These are phyloP conservation scores for Tolypocladium pustulatum DNA, from an alignment of 2,329 filamentous ascomycete species.

Conservation along the genomic window DNA sequence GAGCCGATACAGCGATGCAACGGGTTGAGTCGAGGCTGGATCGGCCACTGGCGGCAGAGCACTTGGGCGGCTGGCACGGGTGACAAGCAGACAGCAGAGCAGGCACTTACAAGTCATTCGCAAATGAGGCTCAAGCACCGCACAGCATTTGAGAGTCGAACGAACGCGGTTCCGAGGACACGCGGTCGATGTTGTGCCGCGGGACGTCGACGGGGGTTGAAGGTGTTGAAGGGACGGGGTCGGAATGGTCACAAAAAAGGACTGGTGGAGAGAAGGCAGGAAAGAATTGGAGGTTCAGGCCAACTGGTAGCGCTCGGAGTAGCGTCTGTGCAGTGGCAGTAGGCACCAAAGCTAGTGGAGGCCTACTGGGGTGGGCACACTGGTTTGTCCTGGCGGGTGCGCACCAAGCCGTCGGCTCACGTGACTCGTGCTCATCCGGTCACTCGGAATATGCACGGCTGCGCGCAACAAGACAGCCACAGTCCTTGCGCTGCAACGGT, in stretches of 20 bases:
- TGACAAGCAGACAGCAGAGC: slow-evolving; percentile 15
- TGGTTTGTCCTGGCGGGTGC: not conserved
- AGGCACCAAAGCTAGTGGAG: not conserved
- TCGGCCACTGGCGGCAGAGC: slow-evolving; percentile 25
- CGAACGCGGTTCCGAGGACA: slow-evolving; percentile 11
- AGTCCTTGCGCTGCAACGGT: not conserved
- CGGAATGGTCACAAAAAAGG: slow-evolving; percentile 24
- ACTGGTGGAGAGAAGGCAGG: slow-evolving; percentile 24
- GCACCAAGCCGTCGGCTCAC: not conserved
- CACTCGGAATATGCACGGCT: not conserved
- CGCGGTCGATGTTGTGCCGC: slow-evolving; percentile 10
- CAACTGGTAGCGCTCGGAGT: slow-evolving; percentile 1
- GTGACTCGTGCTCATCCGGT: not conserved
- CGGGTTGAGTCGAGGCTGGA: slow-evolving; percentile 21
- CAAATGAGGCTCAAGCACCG: slow-evolving; percentile 28
- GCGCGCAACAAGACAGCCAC: not conserved
- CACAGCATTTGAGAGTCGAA: slow-evolving; percentile 12
- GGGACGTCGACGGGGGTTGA: slow-evolving; percentile 13
- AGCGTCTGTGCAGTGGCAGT: not conserved
- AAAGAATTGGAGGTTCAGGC: slow-evolving; percentile 28
- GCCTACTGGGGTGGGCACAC: too few species aligned
- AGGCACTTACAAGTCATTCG: slow-evolving; percentile 42
- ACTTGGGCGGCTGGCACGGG: slow-evolving; percentile 20
- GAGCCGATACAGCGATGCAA: slow-evolving; percentile 24
- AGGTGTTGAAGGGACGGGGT: slow-evolving; percentile 21